Evolutionary conservation across 2,329 filamentous ascomycete species (phyloP).

Genomic region (Paraphaeosphaeria sporulosa): DNA sequence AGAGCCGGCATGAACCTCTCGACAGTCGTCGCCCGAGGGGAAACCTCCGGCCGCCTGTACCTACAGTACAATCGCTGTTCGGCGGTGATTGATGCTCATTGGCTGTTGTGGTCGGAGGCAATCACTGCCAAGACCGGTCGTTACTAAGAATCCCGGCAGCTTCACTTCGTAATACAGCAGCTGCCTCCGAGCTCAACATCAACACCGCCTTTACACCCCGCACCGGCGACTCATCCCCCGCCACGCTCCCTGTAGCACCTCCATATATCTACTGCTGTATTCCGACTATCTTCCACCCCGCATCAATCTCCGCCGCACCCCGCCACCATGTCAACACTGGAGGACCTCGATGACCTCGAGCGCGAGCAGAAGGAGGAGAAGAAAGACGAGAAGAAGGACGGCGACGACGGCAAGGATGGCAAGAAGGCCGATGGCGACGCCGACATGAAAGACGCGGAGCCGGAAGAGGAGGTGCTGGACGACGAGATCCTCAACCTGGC

Average conservation of each 20-base stretch:
- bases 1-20: too few relatives aligned
- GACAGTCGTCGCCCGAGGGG: too few relatives aligned
- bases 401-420: conserved; percentile 60
- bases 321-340: conserved; percentile 80
- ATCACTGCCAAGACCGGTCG: conserved; percentile 11
- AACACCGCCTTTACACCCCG: conserved; percentile 8
- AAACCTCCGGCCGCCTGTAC: too few relatives aligned
- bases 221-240: neutral
- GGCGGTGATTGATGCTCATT: neutral
- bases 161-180: conserved; percentile 13
- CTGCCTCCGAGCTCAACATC: conserved; percentile 12
- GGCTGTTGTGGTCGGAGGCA: conserved; percentile 1
- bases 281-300: neutral
- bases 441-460: conserved; percentile 85
- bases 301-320: conserved; percentile 22
- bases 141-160: conserved; percentile 9
- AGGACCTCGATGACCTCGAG: conserved; percentile 90
- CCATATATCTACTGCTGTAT: neutral
- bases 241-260: neutral
- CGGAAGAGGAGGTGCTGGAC: conserved; percentile 79
- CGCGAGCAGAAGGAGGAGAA: conserved; percentile 78
- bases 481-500: conserved; percentile 91
- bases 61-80: too few relatives aligned
- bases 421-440: conserved; percentile 75
- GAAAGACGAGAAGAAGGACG: conserved; percentile 64